These are phyloP conservation scores for Ascochyta pisi DNA, from an alignment of 2,329 filamentous ascomycete species.

Conservation along the genomic window DNA sequence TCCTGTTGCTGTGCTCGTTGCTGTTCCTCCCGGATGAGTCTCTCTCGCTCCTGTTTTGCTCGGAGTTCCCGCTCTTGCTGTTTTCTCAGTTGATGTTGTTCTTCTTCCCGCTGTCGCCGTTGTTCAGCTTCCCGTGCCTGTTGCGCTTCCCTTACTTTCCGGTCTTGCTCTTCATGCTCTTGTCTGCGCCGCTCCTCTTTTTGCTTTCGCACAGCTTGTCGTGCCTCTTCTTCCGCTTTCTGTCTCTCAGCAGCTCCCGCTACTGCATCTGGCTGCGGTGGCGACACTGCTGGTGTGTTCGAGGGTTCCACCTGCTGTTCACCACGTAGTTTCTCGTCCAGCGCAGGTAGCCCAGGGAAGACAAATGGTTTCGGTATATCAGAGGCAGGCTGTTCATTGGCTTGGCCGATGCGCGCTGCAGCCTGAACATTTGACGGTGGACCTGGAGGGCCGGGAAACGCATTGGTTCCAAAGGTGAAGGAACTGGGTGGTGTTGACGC, in stretches of 20 bases:
- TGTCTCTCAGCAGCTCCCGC: conserved; percentile 24
- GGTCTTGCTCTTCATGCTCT: conserved; percentile 13
- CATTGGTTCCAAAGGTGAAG: conserved; percentile 4
- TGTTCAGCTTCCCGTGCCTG: conserved; percentile 29
- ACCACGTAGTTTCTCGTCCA: neutral
- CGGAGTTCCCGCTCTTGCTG: conserved; percentile 23
- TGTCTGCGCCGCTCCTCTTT: conserved; percentile 18
- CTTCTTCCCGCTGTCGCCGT: conserved; percentile 25
- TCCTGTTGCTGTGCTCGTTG: conserved; percentile 30
- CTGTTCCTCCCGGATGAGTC: conserved; percentile 27
- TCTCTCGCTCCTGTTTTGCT: conserved; percentile 30
- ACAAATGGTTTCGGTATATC: conserved; percentile 5
- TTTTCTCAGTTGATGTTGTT: conserved; percentile 18
- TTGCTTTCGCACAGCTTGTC: conserved; percentile 21
- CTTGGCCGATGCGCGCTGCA: neutral
- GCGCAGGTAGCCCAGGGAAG: conserved; percentile 16
- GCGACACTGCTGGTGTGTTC: conserved; percentile 21
- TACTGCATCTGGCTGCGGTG: conserved; percentile 15
- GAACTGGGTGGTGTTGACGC: conserved; percentile 8
- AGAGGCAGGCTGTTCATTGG: neutral
- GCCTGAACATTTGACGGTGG: neutral
- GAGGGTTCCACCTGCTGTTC: neutral
- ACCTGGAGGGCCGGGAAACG: neutral
- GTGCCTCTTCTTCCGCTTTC: conserved; percentile 22
- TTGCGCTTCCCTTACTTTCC: conserved; percentile 20